Evolutionary conservation across 805 yeast species (phyloP), one percentile per base, ranked within the genome.

Genomic region (Candida caryicola): DNA sequence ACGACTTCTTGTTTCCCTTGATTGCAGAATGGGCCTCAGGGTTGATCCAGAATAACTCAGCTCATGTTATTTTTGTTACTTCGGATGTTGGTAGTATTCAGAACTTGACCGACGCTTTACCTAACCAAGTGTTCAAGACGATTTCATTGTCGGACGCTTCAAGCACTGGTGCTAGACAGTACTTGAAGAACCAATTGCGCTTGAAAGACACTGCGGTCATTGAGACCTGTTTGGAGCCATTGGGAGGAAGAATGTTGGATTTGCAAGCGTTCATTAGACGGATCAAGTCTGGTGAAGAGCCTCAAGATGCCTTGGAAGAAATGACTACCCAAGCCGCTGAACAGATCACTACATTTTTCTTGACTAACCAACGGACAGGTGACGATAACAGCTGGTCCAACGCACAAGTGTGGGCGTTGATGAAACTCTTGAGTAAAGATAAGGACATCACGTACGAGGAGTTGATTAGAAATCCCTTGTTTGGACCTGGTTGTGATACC

Each of bases 181-280:
- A 83, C 56, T 86, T 90, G 9, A 44, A 74, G 39, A 73, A 71
- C 19, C 85, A 81, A 45, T 59, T 83, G 33, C 52, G 43, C n/a
- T 40, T 45, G 15, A 54, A 49, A 4, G 59, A 55, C 4, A 55
- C 59, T 21, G 62, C 56, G 18, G 51, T 57, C n/a, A 68, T 89
- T 17, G 81, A 77, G 17, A 60, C 64, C 4, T 74, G 81, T 23
- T 63, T 90, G 23, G 77, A 67, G 18, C 95, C 95, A 9, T 63
- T 93, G 18, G 99, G 99, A 15, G 99, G 99, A 29, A 79, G 99
- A 45, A 85, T 91, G 90, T 71, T 89, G 31, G 99, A 93, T 59
- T 69, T 93, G 36, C 96, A 93, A 60, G 82, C 91, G 19, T 89
- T 87, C 62, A 84, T 84, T 1, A 76, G 98, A 55, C 82, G 98